phyloP scores from a whole-genome alignment of 768 basidiomycete genomes.

The Symmetrospora coprosmae region DNA sequence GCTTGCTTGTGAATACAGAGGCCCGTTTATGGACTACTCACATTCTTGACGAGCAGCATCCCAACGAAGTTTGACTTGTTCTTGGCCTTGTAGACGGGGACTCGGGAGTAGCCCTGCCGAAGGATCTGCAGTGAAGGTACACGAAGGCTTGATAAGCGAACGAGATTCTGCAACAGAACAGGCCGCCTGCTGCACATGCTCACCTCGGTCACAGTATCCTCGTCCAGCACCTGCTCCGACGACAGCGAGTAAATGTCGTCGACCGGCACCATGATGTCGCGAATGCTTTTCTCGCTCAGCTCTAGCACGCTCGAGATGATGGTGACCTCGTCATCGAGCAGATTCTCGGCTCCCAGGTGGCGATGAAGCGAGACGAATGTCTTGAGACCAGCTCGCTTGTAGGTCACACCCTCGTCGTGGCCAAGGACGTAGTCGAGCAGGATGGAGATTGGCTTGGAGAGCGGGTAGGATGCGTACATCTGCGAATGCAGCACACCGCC shows the following conservation, averaged over 20 bases:
- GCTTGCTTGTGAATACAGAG: not conserved
- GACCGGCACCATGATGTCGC: conserved; percentile 66
- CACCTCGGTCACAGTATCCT: conserved; percentile 64
- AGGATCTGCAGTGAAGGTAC: conserved; percentile 42
- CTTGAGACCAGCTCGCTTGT: conserved; percentile 38
- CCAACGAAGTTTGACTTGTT: conserved; percentile 61
- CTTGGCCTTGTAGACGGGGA: conserved; percentile 67
- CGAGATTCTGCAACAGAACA: not conserved
- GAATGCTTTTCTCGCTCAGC: conserved; percentile 41
- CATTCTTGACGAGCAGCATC: conserved; percentile 41
- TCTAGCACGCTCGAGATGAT: conserved; percentile 30
- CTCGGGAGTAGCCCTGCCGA: conserved; percentile 67
- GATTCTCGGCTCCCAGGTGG: conserved; percentile 20
- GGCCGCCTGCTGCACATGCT: not conserved
- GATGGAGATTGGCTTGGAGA: conserved; percentile 58
- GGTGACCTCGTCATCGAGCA: conserved; percentile 39
- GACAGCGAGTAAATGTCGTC: conserved; percentile 74
- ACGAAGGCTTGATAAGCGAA: conserved; percentile 33
- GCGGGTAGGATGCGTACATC: conserved; percentile 41
- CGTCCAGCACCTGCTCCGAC: conserved; percentile 62
- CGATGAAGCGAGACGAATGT: conserved; percentile 41
- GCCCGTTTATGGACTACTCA: not conserved
- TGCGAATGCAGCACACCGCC: not conserved
- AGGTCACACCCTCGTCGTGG: conserved; percentile 46
- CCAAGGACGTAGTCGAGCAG: conserved; percentile 73